Percentiles rank a stretch among this genome's conserved stretches.
phyloP scores from a whole-genome alignment of 371 early-diverging fungal genomes.

The Syncephalastrum sp. region DNA sequence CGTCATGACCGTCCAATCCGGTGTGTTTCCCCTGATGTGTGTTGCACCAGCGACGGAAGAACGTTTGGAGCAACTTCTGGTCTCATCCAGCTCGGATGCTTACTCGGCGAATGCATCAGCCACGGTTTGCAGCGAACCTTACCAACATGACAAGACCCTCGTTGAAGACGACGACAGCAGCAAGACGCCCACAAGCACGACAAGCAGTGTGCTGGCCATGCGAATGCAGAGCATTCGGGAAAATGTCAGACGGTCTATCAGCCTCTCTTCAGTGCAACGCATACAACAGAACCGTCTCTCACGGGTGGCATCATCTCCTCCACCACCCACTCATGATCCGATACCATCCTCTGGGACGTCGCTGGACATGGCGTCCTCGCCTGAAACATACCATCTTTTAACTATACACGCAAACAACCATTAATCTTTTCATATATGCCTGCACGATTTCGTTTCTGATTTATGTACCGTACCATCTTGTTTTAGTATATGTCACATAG shows the following conservation, averaged over 20 bases:
- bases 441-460: too few relatives aligned
- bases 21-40: slow-evolving; percentile 70
- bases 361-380: too few relatives aligned
- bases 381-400: too few relatives aligned
- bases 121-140: not conserved
- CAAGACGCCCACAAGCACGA: slow-evolving; percentile 1
- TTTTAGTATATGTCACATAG: too few relatives aligned
- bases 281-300: slow-evolving; percentile 8
- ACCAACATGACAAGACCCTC: slow-evolving; percentile 9
- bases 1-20: slow-evolving; percentile 54
- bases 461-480: too few relatives aligned
- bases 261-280: slow-evolving; percentile 9
- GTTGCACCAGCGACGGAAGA: slow-evolving; percentile 36
- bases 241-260: slow-evolving; percentile 15
- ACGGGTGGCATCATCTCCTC: slow-evolving; percentile 4
- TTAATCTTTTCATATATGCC: too few relatives aligned
- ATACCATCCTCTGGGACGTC: too few relatives aligned
- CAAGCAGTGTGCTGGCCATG: not conserved
- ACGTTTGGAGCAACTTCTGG: slow-evolving; percentile 28
- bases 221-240: slow-evolving; percentile 17
- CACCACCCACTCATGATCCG: too few relatives aligned
- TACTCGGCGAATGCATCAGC: too few relatives aligned
- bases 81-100: not conserved
- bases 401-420: too few relatives aligned
- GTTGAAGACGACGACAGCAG: slow-evolving; percentile 3